Percentiles rank a stretch among this genome's conserved stretches.
Conservation (phyloP, 371 early-diverging fungal species). For the Zychaea mexicana region DNA sequence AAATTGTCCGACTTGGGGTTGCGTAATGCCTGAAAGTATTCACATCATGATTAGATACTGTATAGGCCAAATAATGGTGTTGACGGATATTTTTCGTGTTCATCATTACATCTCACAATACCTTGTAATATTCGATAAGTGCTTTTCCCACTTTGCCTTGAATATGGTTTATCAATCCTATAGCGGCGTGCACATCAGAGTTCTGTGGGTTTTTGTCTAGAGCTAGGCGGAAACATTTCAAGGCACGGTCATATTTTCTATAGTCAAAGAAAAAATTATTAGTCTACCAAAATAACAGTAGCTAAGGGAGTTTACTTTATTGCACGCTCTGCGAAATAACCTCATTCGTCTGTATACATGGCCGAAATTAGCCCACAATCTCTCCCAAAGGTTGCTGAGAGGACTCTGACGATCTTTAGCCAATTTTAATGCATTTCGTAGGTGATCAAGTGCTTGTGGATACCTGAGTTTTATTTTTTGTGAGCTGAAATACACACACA, state of each 20-base stretch:
- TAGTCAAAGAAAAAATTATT: neutral
- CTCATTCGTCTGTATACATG: slow-evolving; percentile 59
- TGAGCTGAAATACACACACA: neutral
- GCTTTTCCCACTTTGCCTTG: slow-evolving; percentile 48
- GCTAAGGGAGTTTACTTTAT: slow-evolving; percentile 45
- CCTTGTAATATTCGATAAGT: slow-evolving; percentile 54
- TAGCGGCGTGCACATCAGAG: slow-evolving; percentile 27
- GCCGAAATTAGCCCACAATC: slow-evolving; percentile 70
- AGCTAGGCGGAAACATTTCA: slow-evolving; percentile 50
- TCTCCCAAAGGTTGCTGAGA: slow-evolving; percentile 54
- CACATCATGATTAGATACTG: neutral
- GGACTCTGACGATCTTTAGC: slow-evolving; percentile 46
- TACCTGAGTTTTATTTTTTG: slow-evolving; percentile 37
- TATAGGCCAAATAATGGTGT: neutral
- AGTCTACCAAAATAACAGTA: neutral
- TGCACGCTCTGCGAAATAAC: slow-evolving; percentile 20
- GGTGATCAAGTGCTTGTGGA: slow-evolving; percentile 48
- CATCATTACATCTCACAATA: slow-evolving; percentile 7
- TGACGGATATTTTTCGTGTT: neutral
- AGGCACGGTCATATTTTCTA: slow-evolving; percentile 55
- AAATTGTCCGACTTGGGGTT: neutral
- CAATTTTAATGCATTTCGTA: slow-evolving; percentile 54
- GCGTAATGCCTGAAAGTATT: neutral
- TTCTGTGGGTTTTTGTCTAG: slow-evolving; percentile 35
- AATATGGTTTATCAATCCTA: slow-evolving; percentile 57